Conservation (phyloP, 2,329 filamentous ascomycete species). For the Arachnomyces sp. region DNA sequence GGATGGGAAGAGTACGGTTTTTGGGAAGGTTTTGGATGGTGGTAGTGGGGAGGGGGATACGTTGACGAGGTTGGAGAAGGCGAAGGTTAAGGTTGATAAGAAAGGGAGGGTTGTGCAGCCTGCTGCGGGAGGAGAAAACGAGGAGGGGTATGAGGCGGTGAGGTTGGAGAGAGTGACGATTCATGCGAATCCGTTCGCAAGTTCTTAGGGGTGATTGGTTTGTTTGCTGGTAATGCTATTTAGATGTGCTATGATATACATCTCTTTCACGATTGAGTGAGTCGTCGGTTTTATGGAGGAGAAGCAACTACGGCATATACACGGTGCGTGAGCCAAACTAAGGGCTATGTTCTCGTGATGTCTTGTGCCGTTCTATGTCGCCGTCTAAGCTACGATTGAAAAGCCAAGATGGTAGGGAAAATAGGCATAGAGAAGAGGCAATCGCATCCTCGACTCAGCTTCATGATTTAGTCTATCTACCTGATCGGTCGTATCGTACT, state of each 20-base stretch:
- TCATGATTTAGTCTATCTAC: too few relatives aligned
- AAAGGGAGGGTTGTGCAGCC: slow-evolving; percentile 49
- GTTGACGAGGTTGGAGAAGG: slow-evolving; percentile 45
- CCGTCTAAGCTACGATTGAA: too few relatives aligned
- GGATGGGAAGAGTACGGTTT: slow-evolving; percentile 59
- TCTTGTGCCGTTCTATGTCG: too few relatives aligned
- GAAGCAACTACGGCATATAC: not conserved
- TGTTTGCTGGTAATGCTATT: too few relatives aligned
- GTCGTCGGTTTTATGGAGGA: too few relatives aligned
- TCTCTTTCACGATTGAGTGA: too few relatives aligned
- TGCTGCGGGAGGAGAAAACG: slow-evolving; percentile 24
- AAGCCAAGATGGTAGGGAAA: too few relatives aligned
- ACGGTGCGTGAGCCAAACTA: not conserved
- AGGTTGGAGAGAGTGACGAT: slow-evolving; percentile 50
- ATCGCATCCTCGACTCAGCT: too few relatives aligned
- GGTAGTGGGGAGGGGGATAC: slow-evolving; percentile 39
- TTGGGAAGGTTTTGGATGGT: slow-evolving; percentile 50
- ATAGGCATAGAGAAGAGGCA: too few relatives aligned
- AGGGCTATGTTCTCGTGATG: not conserved
- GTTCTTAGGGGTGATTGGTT: slow-evolving; percentile 24
- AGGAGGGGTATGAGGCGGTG: slow-evolving; percentile 39
- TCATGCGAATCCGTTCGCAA: slow-evolving; percentile 58
- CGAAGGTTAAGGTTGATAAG: slow-evolving; percentile 54
- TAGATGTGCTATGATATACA: too few relatives aligned
- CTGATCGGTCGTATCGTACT: too few relatives aligned